A percentile compares a stretch with the other conserved stretches of the same genome.
Evolutionary conservation across 805 yeast genomes (phyloP).

Genomic region (Teunomyces funiuensis): DNA sequence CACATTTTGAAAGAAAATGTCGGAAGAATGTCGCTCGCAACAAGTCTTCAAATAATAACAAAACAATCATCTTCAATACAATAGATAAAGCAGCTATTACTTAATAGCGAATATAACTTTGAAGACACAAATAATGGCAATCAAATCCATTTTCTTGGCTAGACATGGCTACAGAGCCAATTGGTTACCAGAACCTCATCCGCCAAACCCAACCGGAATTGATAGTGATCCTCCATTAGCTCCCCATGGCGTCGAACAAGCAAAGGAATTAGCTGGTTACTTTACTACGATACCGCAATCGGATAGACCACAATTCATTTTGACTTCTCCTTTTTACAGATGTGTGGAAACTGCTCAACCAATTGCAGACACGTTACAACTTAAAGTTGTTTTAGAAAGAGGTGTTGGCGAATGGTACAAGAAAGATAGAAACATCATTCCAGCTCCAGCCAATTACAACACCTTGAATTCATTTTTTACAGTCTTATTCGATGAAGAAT

Average conservation of each 20-base stretch:
- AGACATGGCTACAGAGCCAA: slow-evolving; percentile 91
- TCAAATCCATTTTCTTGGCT: slow-evolving; percentile 65
- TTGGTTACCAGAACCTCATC: slow-evolving; percentile 75
- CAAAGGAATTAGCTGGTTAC: slow-evolving; percentile 70
- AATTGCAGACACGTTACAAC: slow-evolving; percentile 54
- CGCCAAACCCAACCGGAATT: slow-evolving; percentile 82
- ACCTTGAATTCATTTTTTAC: slow-evolving; percentile 53
- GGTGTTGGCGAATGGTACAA: slow-evolving; percentile 95
- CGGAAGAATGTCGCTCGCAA: not conserved
- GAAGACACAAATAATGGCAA: slow-evolving; percentile 23
- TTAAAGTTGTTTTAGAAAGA: slow-evolving; percentile 66
- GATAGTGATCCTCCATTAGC: slow-evolving; percentile 89
- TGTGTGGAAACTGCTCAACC: slow-evolving; percentile 84
- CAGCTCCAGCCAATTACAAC: slow-evolving; percentile 61
- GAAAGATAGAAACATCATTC: slow-evolving; percentile 64
- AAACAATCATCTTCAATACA: not conserved
- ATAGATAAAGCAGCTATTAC: no score
- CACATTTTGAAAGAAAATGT: not conserved
- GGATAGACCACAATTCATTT: slow-evolving; percentile 68
- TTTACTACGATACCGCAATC: slow-evolving; percentile 40
- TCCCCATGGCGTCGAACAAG: slow-evolving; percentile 84
- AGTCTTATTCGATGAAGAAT: slow-evolving; percentile 28
- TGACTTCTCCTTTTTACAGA: slow-evolving; percentile 84
- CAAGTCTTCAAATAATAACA: not conserved
- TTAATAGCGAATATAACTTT: no score